Percentiles rank a stretch among this genome's conserved stretches.
These are phyloP conservation scores for Paracorniculantispora psalliotae DNA, from an alignment of 2,329 filamentous ascomycete species.

Conservation along the genomic window DNA sequence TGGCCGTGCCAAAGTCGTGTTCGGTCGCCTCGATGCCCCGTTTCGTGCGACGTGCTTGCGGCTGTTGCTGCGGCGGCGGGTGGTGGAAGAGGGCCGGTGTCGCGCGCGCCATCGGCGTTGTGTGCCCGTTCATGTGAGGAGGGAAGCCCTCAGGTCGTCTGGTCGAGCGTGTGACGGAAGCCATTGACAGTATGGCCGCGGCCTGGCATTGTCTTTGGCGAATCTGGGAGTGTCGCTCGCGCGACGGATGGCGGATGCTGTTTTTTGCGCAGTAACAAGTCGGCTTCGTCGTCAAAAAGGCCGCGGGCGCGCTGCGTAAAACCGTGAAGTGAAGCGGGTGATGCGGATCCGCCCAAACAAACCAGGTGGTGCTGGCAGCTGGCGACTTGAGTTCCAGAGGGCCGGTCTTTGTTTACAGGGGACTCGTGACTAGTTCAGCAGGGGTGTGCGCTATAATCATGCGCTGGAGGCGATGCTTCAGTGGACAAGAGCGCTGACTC, in stretches of 20 bases:
- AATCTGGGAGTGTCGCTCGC: not conserved
- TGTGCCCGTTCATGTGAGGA: slow-evolving; percentile 25
- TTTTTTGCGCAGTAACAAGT: not conserved
- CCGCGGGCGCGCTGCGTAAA: not conserved
- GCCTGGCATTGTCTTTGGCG: slow-evolving; percentile 33
- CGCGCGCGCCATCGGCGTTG: slow-evolving; percentile 24
- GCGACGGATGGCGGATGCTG: slow-evolving; percentile 3
- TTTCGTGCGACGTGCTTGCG: slow-evolving; percentile 39
- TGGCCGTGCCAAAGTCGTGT: slow-evolving; percentile 39
- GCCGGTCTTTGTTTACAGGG: not conserved
- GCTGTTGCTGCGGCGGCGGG: slow-evolving; percentile 17
- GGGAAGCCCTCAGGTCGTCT: slow-evolving; percentile 45
- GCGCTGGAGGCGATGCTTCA: no score
- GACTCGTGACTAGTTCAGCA: no score
- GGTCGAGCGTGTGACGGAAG: slow-evolving; percentile 47
- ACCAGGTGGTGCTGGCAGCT: not conserved
- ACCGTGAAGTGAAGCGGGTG: slow-evolving; percentile 5
- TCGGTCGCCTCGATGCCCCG: slow-evolving; percentile 42
- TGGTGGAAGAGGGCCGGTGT: slow-evolving; percentile 28
- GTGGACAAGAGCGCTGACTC: no score
- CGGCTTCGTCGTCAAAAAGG: not conserved
- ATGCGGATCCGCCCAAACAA: slow-evolving; percentile 8
- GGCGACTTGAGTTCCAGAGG: not conserved
- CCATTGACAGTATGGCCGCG: slow-evolving; percentile 38
- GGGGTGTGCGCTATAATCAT: no score